Percentiles rank a stretch among this genome's conserved stretches.
These are phyloP conservation scores for Austroboletus festivus DNA, from an alignment of 768 basidiomycete genomes.

Conservation along the genomic window DNA sequence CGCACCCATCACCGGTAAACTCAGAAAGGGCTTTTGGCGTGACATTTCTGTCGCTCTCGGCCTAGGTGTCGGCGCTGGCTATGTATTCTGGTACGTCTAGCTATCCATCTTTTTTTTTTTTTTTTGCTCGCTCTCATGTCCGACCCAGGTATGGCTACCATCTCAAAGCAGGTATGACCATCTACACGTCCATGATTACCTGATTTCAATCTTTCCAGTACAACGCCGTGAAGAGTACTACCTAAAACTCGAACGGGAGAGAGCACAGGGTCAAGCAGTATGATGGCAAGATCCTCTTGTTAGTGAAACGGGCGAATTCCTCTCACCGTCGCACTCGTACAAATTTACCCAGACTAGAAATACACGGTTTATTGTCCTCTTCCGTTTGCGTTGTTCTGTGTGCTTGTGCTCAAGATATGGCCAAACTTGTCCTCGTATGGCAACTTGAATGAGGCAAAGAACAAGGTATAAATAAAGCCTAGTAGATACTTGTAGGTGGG, in stretches of 20 bases:
- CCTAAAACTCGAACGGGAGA: constrained; percentile 73
- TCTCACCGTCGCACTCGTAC: constrained; percentile 9
- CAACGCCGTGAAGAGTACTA: constrained; percentile 84
- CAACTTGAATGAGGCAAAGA: neutral
- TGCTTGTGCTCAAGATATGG: neutral
- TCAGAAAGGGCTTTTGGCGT: constrained; percentile 89
- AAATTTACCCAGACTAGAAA: constrained; percentile 10
- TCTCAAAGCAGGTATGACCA: constrained; percentile 63
- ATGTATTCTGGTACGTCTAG: constrained; percentile 75
- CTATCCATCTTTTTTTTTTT: constrained; percentile 8
- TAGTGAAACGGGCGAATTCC: neutral
- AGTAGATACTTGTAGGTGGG: constrained; percentile 6
- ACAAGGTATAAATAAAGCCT: constrained; percentile 31
- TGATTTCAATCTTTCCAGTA: constrained; percentile 45
- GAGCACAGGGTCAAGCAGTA: constrained; percentile 21
- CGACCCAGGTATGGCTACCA: constrained; percentile 75
- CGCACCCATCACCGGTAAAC: constrained; percentile 89
- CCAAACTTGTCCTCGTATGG: neutral
- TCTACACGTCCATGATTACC: neutral
- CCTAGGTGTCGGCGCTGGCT: constrained; percentile 71
- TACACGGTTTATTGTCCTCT: constrained; percentile 4
- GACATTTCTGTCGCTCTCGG: constrained; percentile 75
- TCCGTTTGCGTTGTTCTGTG: constrained; percentile 17
- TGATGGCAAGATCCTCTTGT: neutral
- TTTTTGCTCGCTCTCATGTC: constrained; percentile 27